Evolutionary conservation across 2,329 filamentous ascomycete genomes (phyloP), one percentile per base, ranked within the genome.

Genomic region (Cercospora janseana): DNA sequence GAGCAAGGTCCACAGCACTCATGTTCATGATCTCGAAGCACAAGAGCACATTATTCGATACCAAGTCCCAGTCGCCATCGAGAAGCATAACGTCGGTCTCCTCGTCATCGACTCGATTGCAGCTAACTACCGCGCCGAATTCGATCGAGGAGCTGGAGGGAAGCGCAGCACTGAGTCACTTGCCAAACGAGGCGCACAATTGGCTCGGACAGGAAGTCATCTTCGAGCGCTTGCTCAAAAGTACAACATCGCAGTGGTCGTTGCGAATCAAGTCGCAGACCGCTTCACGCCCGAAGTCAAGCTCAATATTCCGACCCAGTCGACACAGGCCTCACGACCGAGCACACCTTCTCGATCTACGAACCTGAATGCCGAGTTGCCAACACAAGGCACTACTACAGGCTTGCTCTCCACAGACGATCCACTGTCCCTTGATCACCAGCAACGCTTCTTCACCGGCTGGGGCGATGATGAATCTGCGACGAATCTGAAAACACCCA

Each of bases 41-140:
- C 93, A 98, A 70, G 92, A 97, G 52, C 92, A 97, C 70, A 95
- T 98, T 64, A 76, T 97, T 20, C 84, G 83, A 57, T 97, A 88
- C 70, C 93, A 98, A 69, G 83, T 97, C 4, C 93, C 93, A 1
- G 86, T 95, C 13, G 84, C 90, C 21, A 82, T 95, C 15, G 74
- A 80, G 57, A 81, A 87, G 38, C 83, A 88, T 68, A 79, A 85
- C 54, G 77, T 95, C 45, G 89, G 92, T 2, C 79, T 98, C 1
- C 72, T 98, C 1, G 79, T 97, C 10, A 73, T 98, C 24, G 93
- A 98, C 72, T 95, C 88, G 4, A 86, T 98, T 21, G 91, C 93
- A 0, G 90, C 93, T 52, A 98, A 98, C 70, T 98, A 93, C 70
- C 86, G 93, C 57, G 91, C 88, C 42, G 92, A 97, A 68, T 93